These are phyloP conservation scores for Proliferodiscus dingleyae DNA, from an alignment of 2,329 filamentous ascomycete genomes.

Conservation along the genomic window DNA sequence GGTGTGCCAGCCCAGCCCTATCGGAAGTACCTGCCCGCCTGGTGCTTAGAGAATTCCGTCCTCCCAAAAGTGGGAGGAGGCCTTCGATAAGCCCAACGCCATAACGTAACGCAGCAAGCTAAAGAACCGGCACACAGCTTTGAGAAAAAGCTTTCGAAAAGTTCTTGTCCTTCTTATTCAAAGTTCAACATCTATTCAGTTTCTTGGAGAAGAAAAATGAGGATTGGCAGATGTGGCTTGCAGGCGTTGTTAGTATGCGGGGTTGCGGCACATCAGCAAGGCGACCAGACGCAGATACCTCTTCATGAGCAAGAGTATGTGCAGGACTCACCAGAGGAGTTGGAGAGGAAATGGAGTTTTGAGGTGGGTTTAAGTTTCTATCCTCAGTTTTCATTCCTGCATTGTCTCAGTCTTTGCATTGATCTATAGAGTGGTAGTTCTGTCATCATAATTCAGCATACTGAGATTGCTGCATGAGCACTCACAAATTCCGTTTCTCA, in stretches of 20 bases:
- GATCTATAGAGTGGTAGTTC: no score
- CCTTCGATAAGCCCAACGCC: background rate
- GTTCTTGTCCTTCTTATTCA: background rate
- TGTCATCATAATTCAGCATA: no score
- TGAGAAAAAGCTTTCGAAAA: background rate
- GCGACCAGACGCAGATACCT: slow-evolving; percentile 32
- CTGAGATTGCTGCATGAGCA: no score
- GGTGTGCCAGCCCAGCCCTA: background rate
- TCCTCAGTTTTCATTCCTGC: background rate
- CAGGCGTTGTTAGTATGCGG: slow-evolving; percentile 1
- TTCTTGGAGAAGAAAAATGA: background rate
- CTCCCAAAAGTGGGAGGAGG: background rate
- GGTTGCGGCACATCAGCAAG: slow-evolving; percentile 14
- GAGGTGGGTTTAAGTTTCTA: slow-evolving; percentile 40
- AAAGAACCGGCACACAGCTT: background rate
- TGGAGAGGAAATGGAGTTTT: slow-evolving; percentile 53
- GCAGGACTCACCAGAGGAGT: slow-evolving; percentile 46
- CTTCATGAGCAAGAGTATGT: slow-evolving; percentile 41
- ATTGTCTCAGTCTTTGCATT: background rate
- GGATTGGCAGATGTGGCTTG: background rate
- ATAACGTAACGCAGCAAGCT: background rate
- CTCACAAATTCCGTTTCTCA: no score
- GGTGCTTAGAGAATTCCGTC: background rate
- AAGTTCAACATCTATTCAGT: background rate
- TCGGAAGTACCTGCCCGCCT: background rate